Base-by-base conservation (phyloP, 2,329 filamentous ascomycete genomes). In the Sporothrix euskadiensis region DNA sequence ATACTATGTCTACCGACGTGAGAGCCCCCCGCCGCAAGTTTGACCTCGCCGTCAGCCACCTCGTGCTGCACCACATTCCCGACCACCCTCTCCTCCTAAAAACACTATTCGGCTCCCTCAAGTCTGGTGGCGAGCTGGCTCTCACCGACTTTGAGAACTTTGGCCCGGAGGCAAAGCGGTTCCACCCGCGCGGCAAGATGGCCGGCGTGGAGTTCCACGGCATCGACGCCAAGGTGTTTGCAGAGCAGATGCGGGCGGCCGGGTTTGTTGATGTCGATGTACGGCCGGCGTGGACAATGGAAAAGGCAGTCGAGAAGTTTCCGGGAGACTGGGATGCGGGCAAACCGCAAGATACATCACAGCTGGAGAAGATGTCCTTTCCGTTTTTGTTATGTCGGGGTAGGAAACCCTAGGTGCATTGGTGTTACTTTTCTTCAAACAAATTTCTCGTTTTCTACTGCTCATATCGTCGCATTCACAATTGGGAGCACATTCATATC, bases 61-160 rank as follows among this genome's bases (percentile, higher is more conserved):
- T 89, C 12, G 86, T 87, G 2, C 80, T 89, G 16, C 87, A 89
- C 77, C 88, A 89, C 79, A 84, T 89, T 26, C 81, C 84, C 0
- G 82, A 84, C 59, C 78, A 88, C 7, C 74, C 77, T 0, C 73
- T 78, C 0, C 80, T 88, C 1, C 79, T 89, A 30, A 74, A 69
- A 4, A 85, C 84, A 1, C 82, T 88, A 78, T 78, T 82, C 35
- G 84, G 81, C 6, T 85, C 84, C 54, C 79, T 89, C 59, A 83
- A 81, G 71, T 78, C 81, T 0, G 86, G 85, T 0, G 88, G 86
- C 0, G 76, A 79, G 70, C 81, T 88, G 0, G 85, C 85, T 1
- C 78, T 89, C 76, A 89, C 87, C 1, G 88, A 89, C 76, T 89
- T 86, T 77, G 86, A 89, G 77, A 84, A 89, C 75, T 86, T 85